Evolutionary conservation across 225 moss, liverwort and hornwort genomes (phyloP).

Genomic region (Pseudisothecium myosuroides): DNA sequence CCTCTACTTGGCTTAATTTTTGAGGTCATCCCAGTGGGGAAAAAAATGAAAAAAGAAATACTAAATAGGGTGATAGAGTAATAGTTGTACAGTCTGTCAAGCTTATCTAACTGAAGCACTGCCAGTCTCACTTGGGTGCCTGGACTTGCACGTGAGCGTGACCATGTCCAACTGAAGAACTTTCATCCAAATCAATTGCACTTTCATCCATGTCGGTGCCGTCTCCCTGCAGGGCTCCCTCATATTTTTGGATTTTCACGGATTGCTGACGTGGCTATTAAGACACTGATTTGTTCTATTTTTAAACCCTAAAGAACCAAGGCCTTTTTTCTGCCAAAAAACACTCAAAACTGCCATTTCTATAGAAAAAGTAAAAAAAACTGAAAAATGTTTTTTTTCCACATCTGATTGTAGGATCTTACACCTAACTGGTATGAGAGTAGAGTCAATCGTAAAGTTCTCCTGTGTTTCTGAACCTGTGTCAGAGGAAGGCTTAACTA

Average conservation of each 20-base stretch:
- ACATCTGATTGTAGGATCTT: too few relatives aligned
- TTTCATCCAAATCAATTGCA: neutral
- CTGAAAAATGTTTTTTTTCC: too few relatives aligned
- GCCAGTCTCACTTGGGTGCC: neutral
- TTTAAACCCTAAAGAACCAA: too few relatives aligned
- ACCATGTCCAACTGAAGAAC: neutral
- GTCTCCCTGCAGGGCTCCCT: neutral
- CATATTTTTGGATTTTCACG: too few relatives aligned
- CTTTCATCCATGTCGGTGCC: neutral
- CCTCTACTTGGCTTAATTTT: neutral
- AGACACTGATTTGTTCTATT: neutral
- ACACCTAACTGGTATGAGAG: too few relatives aligned
- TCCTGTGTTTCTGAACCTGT: too few relatives aligned
- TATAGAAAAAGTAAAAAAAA: too few relatives aligned
- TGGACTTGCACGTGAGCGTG: neutral
- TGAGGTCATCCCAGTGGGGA: fast-evolving
- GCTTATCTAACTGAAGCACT: neutral
- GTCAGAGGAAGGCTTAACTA: too few relatives aligned
- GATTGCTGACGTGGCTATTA: neutral
- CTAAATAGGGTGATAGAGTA: neutral
- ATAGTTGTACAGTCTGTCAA: neutral
- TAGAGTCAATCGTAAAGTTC: too few relatives aligned
- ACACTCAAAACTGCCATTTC: too few relatives aligned
- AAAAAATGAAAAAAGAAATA: neutral
- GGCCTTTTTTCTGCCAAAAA: too few relatives aligned